A percentile compares a stretch with the other conserved stretches of the same genome.
phyloP scores from a whole-genome alignment of 2,329 filamentous ascomycete species.

The Bipolaris cookei region DNA sequence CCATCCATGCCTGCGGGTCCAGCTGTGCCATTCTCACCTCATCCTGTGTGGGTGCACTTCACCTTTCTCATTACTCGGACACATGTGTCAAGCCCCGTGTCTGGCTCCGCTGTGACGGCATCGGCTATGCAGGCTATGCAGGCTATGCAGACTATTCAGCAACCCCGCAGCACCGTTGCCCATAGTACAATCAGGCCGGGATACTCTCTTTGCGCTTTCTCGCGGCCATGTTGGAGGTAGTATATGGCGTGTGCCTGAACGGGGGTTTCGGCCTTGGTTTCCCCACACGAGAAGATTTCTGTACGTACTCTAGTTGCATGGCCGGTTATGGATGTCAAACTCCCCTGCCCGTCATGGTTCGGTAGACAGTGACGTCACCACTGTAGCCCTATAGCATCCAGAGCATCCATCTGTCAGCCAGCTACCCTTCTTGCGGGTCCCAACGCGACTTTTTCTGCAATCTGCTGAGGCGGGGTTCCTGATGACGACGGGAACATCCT shows the following conservation, averaged over 20 bases:
- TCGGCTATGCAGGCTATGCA: slow-evolving; percentile 6
- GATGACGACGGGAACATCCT: neutral
- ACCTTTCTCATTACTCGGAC: neutral
- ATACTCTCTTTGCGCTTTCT: slow-evolving; percentile 3
- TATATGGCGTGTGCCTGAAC: slow-evolving; percentile 17
- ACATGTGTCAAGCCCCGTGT: slow-evolving; percentile 9
- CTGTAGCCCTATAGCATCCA: slow-evolving; percentile 1
- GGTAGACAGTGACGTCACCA: slow-evolving; percentile 12
- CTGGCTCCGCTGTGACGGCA: slow-evolving; percentile 18
- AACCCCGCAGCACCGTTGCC: slow-evolving; percentile 9
- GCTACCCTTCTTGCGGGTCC: neutral
- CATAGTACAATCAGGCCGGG: neutral
- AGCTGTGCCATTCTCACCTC: neutral
- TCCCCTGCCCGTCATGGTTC: neutral
- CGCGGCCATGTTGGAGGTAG: neutral
- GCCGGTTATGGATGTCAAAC: neutral
- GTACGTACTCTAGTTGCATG: neutral
- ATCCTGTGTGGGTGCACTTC: neutral
- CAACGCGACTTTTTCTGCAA: neutral
- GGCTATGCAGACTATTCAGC: neutral
- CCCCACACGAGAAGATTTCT: neutral
- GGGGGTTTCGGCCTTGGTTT: slow-evolving; percentile 5
- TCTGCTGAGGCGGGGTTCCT: slow-evolving; percentile 4
- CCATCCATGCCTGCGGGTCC: neutral
- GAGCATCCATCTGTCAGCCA: neutral